Base-by-base conservation (phyloP, 139 green algal genomes). In the Mesotaenium endlicherianum region DNA sequence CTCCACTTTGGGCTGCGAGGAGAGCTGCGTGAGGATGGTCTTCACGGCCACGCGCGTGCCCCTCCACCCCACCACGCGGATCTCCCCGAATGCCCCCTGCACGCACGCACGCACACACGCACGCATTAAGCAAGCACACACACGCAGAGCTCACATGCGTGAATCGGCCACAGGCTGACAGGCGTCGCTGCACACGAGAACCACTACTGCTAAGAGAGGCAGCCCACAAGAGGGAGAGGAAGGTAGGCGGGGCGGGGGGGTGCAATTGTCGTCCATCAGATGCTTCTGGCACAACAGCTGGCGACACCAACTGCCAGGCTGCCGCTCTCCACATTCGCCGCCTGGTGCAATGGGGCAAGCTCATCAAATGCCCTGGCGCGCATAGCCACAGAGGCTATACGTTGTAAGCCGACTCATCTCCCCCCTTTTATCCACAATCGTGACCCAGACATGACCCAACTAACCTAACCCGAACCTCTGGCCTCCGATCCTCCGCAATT, bases 41-140 rank as follows among this genome's bases (percentile, higher is more conserved):
- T 92, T 92, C 38, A 91, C 76, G 0, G 87, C 88, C 42, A 92
- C 88, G 0, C 42, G 43, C 26, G 89, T 92, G 11, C 88, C 88
- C 34, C 81, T 43, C 89, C 89, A 92, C 45, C 36, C 88, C 30
- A 89, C 70, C 36, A 50, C 43, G 20, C 60, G 47, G 2, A 92
- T 92, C 50, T 83, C 86, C 11, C 89, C 89, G 58, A 91, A 91
- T 58, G 83, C 83, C 3, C 83, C 83, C 83, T 88, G 71, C 74
- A 78, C 5, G 43, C 36, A 67, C 31, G 8, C 42, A 31, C 26
- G 8, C 44, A 78, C 44, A 31, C 70, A 57, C 8, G 70, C 42
- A 60, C 26, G 31, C n/a, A 60, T 16, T 16, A 78, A 69, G 44
- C 43, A 78, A 16, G 42, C 70, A 78, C 44, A 78, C 20, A 34